Evolutionary conservation across 2,329 filamentous ascomycete genomes (phyloP).

Genomic region (Clarireedia sp.): DNA sequence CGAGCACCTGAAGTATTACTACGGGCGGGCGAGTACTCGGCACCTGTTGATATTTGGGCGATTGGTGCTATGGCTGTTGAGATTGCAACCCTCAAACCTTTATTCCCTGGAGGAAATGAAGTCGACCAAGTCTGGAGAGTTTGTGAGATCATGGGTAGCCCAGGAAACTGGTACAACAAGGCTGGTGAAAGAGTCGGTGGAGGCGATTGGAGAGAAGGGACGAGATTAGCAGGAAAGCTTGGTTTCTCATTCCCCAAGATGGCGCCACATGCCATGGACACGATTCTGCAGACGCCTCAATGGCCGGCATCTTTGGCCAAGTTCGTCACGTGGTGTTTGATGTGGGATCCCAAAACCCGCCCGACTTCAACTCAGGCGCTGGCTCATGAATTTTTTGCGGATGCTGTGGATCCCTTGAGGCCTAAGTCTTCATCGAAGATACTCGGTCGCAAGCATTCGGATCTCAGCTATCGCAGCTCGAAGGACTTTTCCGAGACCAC

Average conservation of each 20-base stretch:
- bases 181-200: conserved; percentile 78
- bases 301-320: conserved; percentile 84
- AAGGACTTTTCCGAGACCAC: conserved; percentile 53
- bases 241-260: conserved; percentile 99
- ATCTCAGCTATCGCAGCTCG: conserved; percentile 58
- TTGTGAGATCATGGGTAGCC: conserved; percentile 98
- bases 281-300: conserved; percentile 79
- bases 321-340: conserved; percentile 96
- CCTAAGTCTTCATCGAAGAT: conserved; percentile 88
- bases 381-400: conserved; percentile 87
- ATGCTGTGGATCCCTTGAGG: conserved; percentile 83
- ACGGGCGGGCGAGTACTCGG: conserved; percentile 91
- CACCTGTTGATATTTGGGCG: conserved; percentile 97
- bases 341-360: conserved; percentile 93
- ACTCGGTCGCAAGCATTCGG: conserved; percentile 83
- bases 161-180: conserved; percentile 97
- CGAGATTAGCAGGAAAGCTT: conserved; percentile 84
- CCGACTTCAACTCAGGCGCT: conserved; percentile 92
- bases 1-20: conserved; percentile 87
- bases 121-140: conserved; percentile 99
- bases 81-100: conserved; percentile 88
- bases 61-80: conserved; percentile 98
- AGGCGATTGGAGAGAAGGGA: conserved; percentile 95
- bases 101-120: conserved; percentile 96
- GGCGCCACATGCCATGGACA: conserved; percentile 95